Conservation (phyloP, 345 rosid genomes). For the Geranium rotundifolium region DNA sequence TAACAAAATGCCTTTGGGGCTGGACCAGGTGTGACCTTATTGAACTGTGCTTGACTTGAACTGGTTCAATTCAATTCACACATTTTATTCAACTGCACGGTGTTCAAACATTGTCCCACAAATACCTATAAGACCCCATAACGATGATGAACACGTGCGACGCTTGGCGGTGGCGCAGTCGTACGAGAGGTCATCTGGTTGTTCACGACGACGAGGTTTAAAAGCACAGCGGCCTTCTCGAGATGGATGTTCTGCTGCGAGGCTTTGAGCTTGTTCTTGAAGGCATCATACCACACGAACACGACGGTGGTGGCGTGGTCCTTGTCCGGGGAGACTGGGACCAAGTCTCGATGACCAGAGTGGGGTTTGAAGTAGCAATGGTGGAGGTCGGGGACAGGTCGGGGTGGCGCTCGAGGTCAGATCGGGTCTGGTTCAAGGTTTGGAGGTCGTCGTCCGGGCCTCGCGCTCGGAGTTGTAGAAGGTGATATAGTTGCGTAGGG, state of each 20-base stretch:
- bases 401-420: slow-evolving; percentile 63
- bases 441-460: slow-evolving; percentile 86
- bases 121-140: slow-evolving; percentile 62
- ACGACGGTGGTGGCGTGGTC: slow-evolving; percentile 71
- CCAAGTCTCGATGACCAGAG: slow-evolving; percentile 75
- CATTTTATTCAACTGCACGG: too few species aligned
- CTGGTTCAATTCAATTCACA: too few species aligned
- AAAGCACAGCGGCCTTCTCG: slow-evolving; percentile 85
- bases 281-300: slow-evolving; percentile 79
- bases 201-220: slow-evolving; percentile 69
- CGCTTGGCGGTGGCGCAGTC: slow-evolving; percentile 83
- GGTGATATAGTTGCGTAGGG: slow-evolving; percentile 74
- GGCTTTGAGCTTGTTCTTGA: too few species aligned
- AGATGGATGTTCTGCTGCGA: slow-evolving; percentile 83
- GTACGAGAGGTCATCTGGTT: slow-evolving; percentile 79
- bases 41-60: too few species aligned
- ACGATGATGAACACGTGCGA: slow-evolving; percentile 80
- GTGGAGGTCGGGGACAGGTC: slow-evolving; percentile 80
- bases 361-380: slow-evolving; percentile 61
- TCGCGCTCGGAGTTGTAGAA: slow-evolving; percentile 86
- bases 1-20: too few species aligned
- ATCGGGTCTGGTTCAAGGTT: slow-evolving; percentile 58
- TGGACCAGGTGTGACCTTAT: too few species aligned
- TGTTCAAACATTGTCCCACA: slow-evolving; percentile 80
- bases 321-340: slow-evolving; percentile 79